Evolutionary conservation across 164 flowering plant species (phyloP).

Genomic region (Umbellularia californica): DNA sequence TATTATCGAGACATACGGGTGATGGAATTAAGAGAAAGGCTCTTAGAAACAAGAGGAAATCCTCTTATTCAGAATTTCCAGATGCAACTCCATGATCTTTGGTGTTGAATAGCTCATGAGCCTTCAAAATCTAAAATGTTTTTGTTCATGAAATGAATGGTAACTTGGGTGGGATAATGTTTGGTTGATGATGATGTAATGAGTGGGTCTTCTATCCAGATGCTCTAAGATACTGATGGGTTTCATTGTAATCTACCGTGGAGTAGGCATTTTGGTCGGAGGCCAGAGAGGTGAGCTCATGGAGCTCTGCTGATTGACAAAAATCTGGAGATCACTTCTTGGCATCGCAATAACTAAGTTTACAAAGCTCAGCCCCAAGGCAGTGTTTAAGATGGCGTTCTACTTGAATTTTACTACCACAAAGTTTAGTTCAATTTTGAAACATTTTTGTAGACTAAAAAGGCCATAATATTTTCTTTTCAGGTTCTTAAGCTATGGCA

Average conservation of each 20-base stretch:
- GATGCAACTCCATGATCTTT: constrained; percentile 29
- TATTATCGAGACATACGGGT: constrained; percentile 36
- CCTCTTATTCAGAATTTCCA: constrained; percentile 39
- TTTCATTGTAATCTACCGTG: neutral
- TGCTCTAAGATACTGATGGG: neutral
- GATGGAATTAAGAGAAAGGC: constrained; percentile 42
- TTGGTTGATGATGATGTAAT: neutral
- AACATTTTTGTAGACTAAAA: neutral
- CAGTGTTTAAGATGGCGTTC: neutral
- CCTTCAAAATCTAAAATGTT: constrained; percentile 4
- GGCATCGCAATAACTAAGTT: neutral
- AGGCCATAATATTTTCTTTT: neutral
- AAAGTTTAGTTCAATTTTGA: neutral
- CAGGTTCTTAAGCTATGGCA: neutral
- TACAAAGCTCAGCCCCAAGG: neutral
- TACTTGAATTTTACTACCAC: neutral
- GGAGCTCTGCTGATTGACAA: neutral
- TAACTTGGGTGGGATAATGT: neutral
- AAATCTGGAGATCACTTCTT: neutral
- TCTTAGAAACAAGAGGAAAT: constrained; percentile 49
- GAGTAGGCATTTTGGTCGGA: neutral
- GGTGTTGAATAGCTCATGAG: constrained; percentile 21
- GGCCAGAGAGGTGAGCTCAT: neutral
- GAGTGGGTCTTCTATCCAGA: no score
- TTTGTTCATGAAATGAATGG: neutral